Evolutionary conservation across 2,329 filamentous ascomycete genomes (phyloP), one percentile per base, ranked within the genome.

Genomic region (Cladosporium sp.): DNA sequence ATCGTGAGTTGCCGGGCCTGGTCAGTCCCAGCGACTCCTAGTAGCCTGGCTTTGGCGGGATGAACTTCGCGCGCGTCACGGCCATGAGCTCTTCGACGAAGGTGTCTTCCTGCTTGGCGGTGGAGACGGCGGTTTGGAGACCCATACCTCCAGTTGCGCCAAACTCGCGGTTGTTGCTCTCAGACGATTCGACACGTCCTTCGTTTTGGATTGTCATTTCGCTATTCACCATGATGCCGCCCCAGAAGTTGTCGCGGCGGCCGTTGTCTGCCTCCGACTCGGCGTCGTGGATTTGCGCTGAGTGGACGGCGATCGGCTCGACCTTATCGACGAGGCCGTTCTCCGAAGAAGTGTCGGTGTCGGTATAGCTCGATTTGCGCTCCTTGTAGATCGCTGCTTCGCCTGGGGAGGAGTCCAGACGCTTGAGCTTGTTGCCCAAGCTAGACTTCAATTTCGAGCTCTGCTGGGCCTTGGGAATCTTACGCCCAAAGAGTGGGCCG

Each of bases 71-170:
- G 41, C 71, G 73, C 26, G 76, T 75, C n/a, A 75, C 71, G 26
- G 67, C 64, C 32, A 75, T 74, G 10, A 78, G 70, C 66, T 72
- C 70, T 58, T 82, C 80, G 4, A 78, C 79, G 69, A 80, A 73
- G 0, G 79, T 81, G 64, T 74, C 74, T 66, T 80, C 77, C 66
- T 82, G 80, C 64, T 74, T 75, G 18, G 77, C 77, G n/a, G 71
- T 72, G 38, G 68, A 64, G 21, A 74, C 71, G 18, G 71, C 73
- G 2, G 74, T 73, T 32, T 70, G 70, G 49, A 72, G 68, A 15
- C 74, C 73, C 62, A 73, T 63, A 2, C 66, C 30, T 8, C 58
- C 58, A 18, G n/a, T 32, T 26, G 38, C 24, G 70, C 78, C 15
- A 14, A 64, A 78, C 70, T 24, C 64, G 73, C 67, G 73, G 71